A percentile compares a stretch with the other conserved stretches of the same genome.
These are phyloP conservation scores for Bonia amplexicaulis DNA, from an alignment of 176 grass and related monocot species.

Conservation along the genomic window DNA sequence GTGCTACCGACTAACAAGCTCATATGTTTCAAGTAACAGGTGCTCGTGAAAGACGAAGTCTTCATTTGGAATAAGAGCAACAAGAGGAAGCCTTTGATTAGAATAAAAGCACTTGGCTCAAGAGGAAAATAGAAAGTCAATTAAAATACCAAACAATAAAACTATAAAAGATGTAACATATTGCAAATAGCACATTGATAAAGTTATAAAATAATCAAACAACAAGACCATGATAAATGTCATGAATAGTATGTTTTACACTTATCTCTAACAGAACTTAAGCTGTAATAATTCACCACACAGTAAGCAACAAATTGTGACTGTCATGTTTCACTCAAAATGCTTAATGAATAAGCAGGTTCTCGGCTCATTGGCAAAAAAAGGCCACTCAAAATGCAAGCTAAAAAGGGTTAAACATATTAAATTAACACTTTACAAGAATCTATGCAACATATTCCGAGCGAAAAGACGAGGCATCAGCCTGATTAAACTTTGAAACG, in stretches of 20 bases:
- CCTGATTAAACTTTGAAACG: background rate
- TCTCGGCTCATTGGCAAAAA: background rate
- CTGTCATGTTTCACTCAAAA: background rate
- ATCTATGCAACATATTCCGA: background rate
- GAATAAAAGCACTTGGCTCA: background rate
- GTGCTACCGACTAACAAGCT: background rate
- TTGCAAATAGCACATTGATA: background rate
- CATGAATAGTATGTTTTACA: background rate
- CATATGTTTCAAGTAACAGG: background rate
- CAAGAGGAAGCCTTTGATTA: background rate
- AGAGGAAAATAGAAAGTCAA: background rate
- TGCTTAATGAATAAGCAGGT: background rate
- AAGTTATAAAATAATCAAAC: background rate
- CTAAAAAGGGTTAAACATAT: background rate
- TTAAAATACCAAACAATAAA: background rate
- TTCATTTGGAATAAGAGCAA: background rate
- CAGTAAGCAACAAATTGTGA: slow-evolving; percentile 5
- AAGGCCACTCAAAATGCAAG: background rate
- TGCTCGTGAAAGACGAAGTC: background rate
- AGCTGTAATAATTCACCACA: background rate
- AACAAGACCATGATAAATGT: background rate
- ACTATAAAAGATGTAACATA: background rate
- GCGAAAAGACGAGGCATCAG: background rate
- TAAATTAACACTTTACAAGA: background rate
- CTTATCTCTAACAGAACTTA: background rate